These are phyloP conservation scores for Aspergillus tanneri DNA, from an alignment of 2,329 filamentous ascomycete genomes.

Conservation along the genomic window DNA sequence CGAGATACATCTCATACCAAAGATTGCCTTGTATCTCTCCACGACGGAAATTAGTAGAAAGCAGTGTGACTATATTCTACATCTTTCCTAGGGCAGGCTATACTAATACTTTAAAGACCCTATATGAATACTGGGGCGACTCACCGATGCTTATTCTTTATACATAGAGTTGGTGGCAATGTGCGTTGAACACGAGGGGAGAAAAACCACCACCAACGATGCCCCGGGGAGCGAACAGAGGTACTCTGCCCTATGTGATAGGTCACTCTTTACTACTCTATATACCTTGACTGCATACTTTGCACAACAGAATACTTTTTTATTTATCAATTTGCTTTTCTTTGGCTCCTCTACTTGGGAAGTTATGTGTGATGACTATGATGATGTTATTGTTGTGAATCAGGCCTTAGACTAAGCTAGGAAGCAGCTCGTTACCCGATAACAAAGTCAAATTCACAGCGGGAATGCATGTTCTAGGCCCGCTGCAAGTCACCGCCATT, in stretches of 20 bases:
- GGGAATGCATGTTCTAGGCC: conserved; percentile 24
- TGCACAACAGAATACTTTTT: too few species aligned
- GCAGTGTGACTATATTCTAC: too few species aligned
- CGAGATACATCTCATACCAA: too few species aligned
- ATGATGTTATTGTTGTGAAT: conserved; percentile 4
- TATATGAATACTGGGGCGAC: too few species aligned
- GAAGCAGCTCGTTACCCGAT: conserved; percentile 1
- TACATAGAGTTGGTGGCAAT: not conserved
- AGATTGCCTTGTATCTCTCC: too few species aligned
- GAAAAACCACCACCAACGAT: not conserved
- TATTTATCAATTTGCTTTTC: too few species aligned
- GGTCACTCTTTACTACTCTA: not conserved
- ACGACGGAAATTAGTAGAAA: too few species aligned
- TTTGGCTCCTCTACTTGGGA: too few species aligned
- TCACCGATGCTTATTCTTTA: not conserved
- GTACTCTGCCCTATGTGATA: not conserved
- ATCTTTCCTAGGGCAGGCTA: too few species aligned
- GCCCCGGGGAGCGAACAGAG: not conserved
- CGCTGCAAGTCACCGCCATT: conserved; percentile 18
- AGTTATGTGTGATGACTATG: conserved; percentile 1
- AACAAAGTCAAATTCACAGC: conserved; percentile 11
- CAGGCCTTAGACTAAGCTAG: conserved; percentile 5
- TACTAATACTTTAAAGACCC: too few species aligned
- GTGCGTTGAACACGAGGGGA: conserved; percentile 13
- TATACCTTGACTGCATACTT: not conserved